phyloP scores from a whole-genome alignment of 441 rosid species.

The Erodium chrysanthum region DNA sequence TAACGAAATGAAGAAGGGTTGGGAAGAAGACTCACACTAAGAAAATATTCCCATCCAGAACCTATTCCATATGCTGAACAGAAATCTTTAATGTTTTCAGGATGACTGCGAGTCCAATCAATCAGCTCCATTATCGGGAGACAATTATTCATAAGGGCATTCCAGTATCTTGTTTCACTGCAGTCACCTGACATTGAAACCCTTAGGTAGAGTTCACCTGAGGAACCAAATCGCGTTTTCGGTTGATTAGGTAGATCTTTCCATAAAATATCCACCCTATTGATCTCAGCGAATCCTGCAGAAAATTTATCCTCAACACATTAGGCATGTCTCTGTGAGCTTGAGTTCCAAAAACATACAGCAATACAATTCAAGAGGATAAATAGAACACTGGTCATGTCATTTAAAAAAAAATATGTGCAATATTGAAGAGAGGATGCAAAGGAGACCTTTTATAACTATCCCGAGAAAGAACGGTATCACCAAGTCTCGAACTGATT shows the following conservation, averaged over 20 bases:
- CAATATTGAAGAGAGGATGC: no score
- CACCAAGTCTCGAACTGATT: slow-evolving; percentile 34
- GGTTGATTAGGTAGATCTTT: slow-evolving; percentile 39
- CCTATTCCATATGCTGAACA: slow-evolving; percentile 69
- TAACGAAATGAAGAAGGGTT: slow-evolving; percentile 13
- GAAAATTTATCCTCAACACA: slow-evolving; percentile 14
- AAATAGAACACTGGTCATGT: not conserved
- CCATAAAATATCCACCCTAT: slow-evolving; percentile 80
- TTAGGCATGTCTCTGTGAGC: slow-evolving; percentile 5
- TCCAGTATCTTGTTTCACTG: slow-evolving; percentile 49
- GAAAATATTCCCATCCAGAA: slow-evolving; percentile 60
- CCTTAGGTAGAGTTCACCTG: slow-evolving; percentile 73
- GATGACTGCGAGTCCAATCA: slow-evolving; percentile 89
- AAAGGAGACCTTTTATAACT: slow-evolving; percentile 55
- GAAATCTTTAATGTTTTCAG: slow-evolving; percentile 66
- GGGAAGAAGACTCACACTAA: slow-evolving; percentile 41
- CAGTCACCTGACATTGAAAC: slow-evolving; percentile 48
- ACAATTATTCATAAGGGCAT: slow-evolving; percentile 50
- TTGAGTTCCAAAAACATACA: slow-evolving; percentile 11
- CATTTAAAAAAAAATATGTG: not conserved
- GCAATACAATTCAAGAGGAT: slow-evolving; percentile 6
- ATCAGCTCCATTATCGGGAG: slow-evolving; percentile 61
- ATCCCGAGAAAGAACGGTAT: slow-evolving; percentile 66
- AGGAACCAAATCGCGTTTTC: slow-evolving; percentile 19
- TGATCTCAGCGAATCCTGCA: slow-evolving; percentile 63